Evolutionary conservation across 192 early-diverging fungal species (phyloP).

Genomic region (Mortierella claussenii): DNA sequence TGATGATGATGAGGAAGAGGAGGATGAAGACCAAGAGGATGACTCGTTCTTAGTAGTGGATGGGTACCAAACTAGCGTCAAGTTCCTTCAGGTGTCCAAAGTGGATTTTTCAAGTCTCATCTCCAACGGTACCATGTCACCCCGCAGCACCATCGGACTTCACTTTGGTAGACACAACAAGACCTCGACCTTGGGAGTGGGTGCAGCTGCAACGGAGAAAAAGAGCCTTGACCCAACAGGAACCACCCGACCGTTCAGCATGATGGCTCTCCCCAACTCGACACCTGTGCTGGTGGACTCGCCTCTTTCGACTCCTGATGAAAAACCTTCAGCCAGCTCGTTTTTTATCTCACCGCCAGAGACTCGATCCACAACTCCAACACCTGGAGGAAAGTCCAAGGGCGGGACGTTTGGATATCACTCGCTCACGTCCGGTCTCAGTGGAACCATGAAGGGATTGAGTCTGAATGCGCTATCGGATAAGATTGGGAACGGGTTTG

Average conservation of each 20-base stretch:
- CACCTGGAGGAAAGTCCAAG: conserved; percentile 32
- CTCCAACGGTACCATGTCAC: conserved; percentile 33
- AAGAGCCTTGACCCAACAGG: conserved; percentile 9
- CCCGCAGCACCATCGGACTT: conserved; percentile 31
- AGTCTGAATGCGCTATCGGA: conserved; percentile 45
- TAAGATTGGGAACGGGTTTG: conserved; percentile 48
- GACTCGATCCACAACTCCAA: conserved; percentile 38
- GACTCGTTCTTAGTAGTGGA: conserved; percentile 45
- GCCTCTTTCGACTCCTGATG: conserved; percentile 4
- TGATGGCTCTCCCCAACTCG: conserved; percentile 37
- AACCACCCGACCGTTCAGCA: conserved; percentile 28
- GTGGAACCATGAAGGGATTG: conserved; percentile 50
- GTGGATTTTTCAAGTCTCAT: conserved; percentile 41
- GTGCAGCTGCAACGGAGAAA: background rate
- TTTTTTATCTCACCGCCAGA: conserved; percentile 23
- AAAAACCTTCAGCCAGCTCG: conserved; percentile 2
- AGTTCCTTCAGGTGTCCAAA: conserved; percentile 21
- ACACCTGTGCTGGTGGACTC: conserved; percentile 16
- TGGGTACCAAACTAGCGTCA: conserved; percentile 44
- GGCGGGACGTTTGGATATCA: conserved; percentile 36
- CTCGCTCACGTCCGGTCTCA: conserved; percentile 37
- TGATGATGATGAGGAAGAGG: conserved; percentile 15
- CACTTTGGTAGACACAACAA: conserved; percentile 32
- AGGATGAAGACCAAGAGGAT: conserved; percentile 30
- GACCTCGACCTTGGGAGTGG: conserved; percentile 10